Percentiles rank a stretch among this genome's conserved stretches.
Evolutionary conservation across 345 rosid genomes (phyloP).

Genomic region (Hibiscus tridactylites): DNA sequence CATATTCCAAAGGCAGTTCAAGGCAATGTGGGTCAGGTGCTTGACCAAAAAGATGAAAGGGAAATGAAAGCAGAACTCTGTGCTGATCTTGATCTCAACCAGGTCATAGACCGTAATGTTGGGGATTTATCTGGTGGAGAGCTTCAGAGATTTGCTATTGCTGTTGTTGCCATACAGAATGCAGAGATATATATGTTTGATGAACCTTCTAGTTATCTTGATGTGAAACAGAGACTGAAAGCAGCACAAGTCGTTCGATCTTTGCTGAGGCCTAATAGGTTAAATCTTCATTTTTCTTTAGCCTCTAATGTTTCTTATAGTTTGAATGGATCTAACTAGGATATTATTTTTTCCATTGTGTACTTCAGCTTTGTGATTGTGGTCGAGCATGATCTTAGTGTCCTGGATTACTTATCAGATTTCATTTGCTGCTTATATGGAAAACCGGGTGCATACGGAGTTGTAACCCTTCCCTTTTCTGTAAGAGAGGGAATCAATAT

Average conservation of each 20-base stretch:
- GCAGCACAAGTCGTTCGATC: slow-evolving; percentile 94
- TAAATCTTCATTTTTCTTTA: slow-evolving; percentile 7
- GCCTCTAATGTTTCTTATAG: not conserved
- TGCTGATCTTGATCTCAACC: slow-evolving; percentile 78
- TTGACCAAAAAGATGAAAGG: slow-evolving; percentile 89
- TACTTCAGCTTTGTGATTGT: slow-evolving; percentile 86
- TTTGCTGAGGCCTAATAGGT: slow-evolving; percentile 88
- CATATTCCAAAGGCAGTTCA: slow-evolving; percentile 93
- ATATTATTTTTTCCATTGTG: not conserved
- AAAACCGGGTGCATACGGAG: slow-evolving; percentile 97
- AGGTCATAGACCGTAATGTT: slow-evolving; percentile 85
- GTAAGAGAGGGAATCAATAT: slow-evolving; percentile 96
- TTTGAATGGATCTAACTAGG: not conserved
- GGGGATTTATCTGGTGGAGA: slow-evolving; percentile 98
- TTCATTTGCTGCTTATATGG: slow-evolving; percentile 97
- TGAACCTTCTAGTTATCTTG: slow-evolving; percentile 98
- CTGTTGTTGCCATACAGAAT: slow-evolving; percentile 87
- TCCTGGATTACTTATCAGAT: slow-evolving; percentile 85
- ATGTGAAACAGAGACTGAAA: slow-evolving; percentile 92
- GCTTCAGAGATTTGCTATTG: slow-evolving; percentile 96
- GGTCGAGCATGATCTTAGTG: slow-evolving; percentile 98
- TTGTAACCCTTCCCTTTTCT: slow-evolving; percentile 95
- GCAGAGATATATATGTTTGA: slow-evolving; percentile 99
- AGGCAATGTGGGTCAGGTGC: slow-evolving; percentile 92
- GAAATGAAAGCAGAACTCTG: slow-evolving; percentile 67